Percentiles rank a stretch among this genome's conserved stretches.
phyloP scores from a whole-genome alignment of 2,329 filamentous ascomycete genomes.

The Anthostomella pinea region DNA sequence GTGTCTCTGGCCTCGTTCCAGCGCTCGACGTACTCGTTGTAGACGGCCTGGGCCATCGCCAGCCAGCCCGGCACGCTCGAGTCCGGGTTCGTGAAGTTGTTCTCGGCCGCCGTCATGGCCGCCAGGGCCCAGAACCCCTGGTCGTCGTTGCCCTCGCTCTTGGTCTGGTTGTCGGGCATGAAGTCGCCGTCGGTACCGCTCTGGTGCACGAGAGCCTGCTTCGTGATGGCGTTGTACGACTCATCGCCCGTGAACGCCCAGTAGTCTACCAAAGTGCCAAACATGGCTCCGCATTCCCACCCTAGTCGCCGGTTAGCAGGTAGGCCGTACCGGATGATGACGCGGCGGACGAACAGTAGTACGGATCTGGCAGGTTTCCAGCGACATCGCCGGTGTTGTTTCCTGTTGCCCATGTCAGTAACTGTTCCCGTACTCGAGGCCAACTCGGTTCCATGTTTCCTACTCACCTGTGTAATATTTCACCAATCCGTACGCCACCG shows the following conservation, averaged over 20 bases:
- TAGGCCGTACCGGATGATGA: neutral
- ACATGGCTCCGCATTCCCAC: constrained; percentile 74
- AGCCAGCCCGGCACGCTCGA: constrained; percentile 45
- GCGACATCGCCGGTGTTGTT: constrained; percentile 56
- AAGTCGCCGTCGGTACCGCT: constrained; percentile 46
- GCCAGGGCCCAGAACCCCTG: constrained; percentile 59
- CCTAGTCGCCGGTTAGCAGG: constrained; percentile 33
- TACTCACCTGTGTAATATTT: constrained; percentile 19
- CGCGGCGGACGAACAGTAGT: constrained; percentile 54
- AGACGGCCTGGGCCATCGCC: constrained; percentile 57
- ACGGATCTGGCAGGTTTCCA: constrained; percentile 55
- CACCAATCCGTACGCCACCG: constrained; percentile 19
- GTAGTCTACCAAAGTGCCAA: constrained; percentile 44
- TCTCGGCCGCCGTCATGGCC: constrained; percentile 55
- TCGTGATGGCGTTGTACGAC: constrained; percentile 45
- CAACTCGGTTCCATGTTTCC: neutral
- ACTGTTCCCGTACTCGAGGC: neutral
- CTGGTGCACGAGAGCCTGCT: constrained; percentile 45
- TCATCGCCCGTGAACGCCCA: constrained; percentile 42
- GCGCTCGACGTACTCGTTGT: constrained; percentile 45
- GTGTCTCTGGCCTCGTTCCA: constrained; percentile 48
- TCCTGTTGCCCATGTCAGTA: too few species aligned
- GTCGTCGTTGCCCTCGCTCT: constrained; percentile 54
- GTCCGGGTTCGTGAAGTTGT: constrained; percentile 43
- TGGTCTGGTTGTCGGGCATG: constrained; percentile 46